Conservation (phyloP, 2,329 filamentous ascomycete genomes). For the Sporothrix brunneoviolacea region DNA sequence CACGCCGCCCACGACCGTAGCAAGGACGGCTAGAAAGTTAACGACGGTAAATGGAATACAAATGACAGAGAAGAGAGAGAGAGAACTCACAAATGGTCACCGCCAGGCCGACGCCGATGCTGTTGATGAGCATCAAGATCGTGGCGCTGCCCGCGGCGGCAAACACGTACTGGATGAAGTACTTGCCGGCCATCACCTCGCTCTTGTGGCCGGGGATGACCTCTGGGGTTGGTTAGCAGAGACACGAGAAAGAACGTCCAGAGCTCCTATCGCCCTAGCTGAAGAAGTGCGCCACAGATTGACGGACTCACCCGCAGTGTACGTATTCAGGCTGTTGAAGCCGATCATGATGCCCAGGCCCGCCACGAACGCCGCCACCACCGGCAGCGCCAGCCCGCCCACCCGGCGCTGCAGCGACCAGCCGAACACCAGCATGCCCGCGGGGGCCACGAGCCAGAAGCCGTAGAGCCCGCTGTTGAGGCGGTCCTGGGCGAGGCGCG, state of each 20-base stretch:
- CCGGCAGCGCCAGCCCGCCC: constrained; percentile 53
- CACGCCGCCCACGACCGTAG: not conserved
- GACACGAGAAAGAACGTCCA: too few species aligned
- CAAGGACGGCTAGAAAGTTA: too few species aligned
- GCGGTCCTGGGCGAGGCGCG: constrained; percentile 62
- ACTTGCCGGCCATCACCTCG: constrained; percentile 18
- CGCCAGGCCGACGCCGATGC: constrained; percentile 14
- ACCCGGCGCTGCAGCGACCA: constrained; percentile 44
- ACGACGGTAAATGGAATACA: too few species aligned
- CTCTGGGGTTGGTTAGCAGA: too few species aligned
- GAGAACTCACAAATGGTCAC: constrained; percentile 13
- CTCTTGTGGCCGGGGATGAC: constrained; percentile 7
- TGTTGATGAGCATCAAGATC: constrained; percentile 12
- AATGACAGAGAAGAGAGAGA: too few species aligned
- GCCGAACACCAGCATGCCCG: constrained; percentile 57
- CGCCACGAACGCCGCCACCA: constrained; percentile 68
- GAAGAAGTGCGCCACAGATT: too few species aligned
- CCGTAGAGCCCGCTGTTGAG: constrained; percentile 53
- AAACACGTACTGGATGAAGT: constrained; percentile 16
- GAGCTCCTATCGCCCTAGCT: too few species aligned
- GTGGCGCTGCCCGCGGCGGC: constrained; percentile 10
- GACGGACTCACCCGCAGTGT: too few species aligned
- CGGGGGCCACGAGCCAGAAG: constrained; percentile 51
- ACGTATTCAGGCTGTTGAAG: constrained; percentile 70
- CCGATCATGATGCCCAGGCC: constrained; percentile 69